phyloP scores from a whole-genome alignment of 2,329 filamentous ascomycete genomes.

The Teratosphaeria destructans region DNA sequence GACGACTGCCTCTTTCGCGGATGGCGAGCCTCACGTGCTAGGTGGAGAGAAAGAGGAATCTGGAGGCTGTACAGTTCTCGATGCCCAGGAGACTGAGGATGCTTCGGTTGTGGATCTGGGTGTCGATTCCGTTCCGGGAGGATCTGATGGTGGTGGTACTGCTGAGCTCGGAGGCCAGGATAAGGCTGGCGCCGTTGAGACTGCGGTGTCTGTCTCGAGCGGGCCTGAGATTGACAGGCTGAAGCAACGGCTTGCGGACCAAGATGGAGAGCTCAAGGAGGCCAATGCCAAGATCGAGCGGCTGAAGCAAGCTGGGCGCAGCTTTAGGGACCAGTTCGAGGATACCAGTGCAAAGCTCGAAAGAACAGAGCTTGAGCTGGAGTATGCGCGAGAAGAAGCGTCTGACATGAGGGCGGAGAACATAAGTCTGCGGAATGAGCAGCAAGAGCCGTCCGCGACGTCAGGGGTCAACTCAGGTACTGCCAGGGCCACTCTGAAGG shows the following conservation, averaged over 20 bases:
- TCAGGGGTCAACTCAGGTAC: background rate
- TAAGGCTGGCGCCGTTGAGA: background rate
- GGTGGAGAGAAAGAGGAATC: background rate
- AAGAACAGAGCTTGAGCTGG: background rate
- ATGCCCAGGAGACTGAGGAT: background rate
- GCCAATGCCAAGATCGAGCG: background rate
- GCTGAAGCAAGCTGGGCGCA: background rate
- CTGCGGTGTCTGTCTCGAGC: background rate
- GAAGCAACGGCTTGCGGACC: background rate
- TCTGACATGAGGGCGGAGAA: background rate
- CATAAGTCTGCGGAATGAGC: background rate
- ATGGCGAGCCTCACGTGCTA: background rate
- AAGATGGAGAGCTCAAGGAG: background rate
- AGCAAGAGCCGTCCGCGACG: background rate
- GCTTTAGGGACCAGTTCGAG: background rate
- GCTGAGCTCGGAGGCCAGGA: background rate
- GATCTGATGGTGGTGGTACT: background rate
- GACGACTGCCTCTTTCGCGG: background rate
- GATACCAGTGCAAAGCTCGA: background rate
- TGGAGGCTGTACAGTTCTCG: background rate
- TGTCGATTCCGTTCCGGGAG: background rate
- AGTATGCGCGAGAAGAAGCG: background rate
- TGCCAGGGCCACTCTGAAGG: conserved; percentile 4
- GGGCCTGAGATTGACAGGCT: background rate
- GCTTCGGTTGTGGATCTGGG: background rate